Evolutionary conservation across 345 rosid species (phyloP), one percentile per base, ranked within the genome.

Genomic region (Lepidium africanum): DNA sequence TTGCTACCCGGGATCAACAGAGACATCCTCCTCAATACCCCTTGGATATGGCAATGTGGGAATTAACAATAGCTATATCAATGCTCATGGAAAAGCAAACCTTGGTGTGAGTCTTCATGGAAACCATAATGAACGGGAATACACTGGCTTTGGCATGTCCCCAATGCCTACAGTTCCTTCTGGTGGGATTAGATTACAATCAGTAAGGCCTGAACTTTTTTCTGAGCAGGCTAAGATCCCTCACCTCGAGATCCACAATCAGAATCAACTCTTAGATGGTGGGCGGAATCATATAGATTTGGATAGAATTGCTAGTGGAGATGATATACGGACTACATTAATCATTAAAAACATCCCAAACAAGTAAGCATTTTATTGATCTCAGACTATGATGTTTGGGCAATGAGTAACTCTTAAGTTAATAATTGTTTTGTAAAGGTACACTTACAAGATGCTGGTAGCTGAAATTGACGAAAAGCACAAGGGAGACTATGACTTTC

Each of bases 331-430:
- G 72, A 93, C 97, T 37, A 93, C 97, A 30, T 78, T 93, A 70
- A 87, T 94, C 92, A 91, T 94, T 16, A 94, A 91, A 72, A 91
- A 94, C 77, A 91, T 94, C 71, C 97, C 99, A 45, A 91, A 94
- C 76, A 94, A 91, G 99, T 94, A 86, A 74, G 88, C 40, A 4
- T 45, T 41, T 38, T 58, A 16, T 43, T 36, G 67, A 57, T 43
- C 41, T 25, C 37, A 40, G 12, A 41, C 13, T 49, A 41, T 25
- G 13, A 47, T 50, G 6, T 50, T 50, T 41, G 10, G 2, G 33
- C 13, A 23, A 69, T 37, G 27, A 63, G 13, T 19, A 21, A 62
- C 56, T 70, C 5, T 68, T 51, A 41, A 47, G 59, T n/a, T n/a
- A 62, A 64, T n/a, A 47, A 61, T 65, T 70, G 36, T 16, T 66